These are phyloP conservation scores for Beauveria scarabaeidicola DNA, from an alignment of 2,329 filamentous ascomycete genomes.

Conservation along the genomic window DNA sequence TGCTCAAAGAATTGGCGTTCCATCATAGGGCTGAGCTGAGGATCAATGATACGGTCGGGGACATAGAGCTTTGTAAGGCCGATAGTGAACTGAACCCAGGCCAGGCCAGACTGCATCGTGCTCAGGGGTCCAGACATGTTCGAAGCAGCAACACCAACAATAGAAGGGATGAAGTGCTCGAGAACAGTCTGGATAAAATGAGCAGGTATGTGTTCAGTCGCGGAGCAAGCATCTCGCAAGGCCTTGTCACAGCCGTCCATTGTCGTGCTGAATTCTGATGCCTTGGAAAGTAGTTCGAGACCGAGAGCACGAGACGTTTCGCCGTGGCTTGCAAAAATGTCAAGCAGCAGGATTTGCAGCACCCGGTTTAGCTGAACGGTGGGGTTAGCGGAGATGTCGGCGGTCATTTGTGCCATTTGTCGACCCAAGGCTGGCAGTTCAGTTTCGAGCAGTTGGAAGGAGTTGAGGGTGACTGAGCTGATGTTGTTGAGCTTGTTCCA, in stretches of 20 bases:
- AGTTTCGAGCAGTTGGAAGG: conserved; percentile 53
- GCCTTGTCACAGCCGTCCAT: conserved; percentile 13
- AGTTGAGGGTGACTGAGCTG: conserved; percentile 46
- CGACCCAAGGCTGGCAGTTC: conserved; percentile 55
- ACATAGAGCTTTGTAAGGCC: conserved; percentile 73
- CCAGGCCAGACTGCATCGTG: conserved; percentile 36
- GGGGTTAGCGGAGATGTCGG: conserved; percentile 42
- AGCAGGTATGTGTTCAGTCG: background rate
- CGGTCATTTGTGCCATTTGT: conserved; percentile 42
- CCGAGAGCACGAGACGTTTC: conserved; percentile 22
- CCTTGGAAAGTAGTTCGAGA: conserved; percentile 19
- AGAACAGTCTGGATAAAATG: conserved; percentile 19
- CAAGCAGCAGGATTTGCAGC: conserved; percentile 37
- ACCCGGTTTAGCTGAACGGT: conserved; percentile 38
- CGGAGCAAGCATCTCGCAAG: background rate
- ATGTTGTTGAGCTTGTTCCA: conserved; percentile 46
- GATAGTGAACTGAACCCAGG: conserved; percentile 70
- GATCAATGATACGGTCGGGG: conserved; percentile 80
- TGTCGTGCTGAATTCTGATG: conserved; percentile 9
- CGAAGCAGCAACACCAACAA: conserved; percentile 33
- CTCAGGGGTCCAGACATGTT: conserved; percentile 14
- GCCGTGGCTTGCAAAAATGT: conserved; percentile 33
- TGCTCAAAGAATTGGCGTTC: conserved; percentile 51
- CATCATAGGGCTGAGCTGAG: conserved; percentile 57
- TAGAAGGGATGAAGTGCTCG: conserved; percentile 37